Evolutionary conservation across 352 stramenopile species (phyloP).

Genomic region (Pythium volutum): DNA sequence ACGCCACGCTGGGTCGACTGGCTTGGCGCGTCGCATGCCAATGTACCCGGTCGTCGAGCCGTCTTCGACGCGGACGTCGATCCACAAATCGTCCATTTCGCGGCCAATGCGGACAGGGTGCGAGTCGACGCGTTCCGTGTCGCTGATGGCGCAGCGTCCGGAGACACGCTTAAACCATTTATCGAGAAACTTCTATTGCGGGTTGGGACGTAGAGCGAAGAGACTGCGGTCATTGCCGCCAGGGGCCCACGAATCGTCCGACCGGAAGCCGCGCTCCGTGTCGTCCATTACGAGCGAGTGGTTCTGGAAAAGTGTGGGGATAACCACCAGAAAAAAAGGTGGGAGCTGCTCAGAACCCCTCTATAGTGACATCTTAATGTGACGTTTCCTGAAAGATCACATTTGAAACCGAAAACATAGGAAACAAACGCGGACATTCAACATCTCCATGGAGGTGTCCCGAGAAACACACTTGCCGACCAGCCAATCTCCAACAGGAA

Average conservation of each 20-base stretch:
- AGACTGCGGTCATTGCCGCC: background rate
- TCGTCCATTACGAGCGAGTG: too few species aligned
- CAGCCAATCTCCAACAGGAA: too few species aligned
- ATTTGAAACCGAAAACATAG: too few species aligned
- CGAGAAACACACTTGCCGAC: too few species aligned
- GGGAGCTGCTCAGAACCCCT: too few species aligned
- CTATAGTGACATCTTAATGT: too few species aligned
- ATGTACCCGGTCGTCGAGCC: background rate
- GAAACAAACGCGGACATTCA: too few species aligned
- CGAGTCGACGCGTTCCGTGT: background rate
- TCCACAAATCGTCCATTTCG: slow-evolving; percentile 5
- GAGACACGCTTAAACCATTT: background rate
- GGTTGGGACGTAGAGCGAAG: background rate
- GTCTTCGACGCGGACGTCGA: slow-evolving; percentile 8
- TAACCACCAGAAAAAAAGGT: too few species aligned
- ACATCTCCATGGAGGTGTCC: too few species aligned
- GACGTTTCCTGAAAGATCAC: too few species aligned
- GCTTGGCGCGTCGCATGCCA: background rate
- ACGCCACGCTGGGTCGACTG: background rate
- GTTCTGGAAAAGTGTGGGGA: too few species aligned
- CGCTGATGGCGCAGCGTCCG: background rate
- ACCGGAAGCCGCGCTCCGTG: background rate
- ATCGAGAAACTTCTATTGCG: background rate
- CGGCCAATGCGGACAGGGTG: slow-evolving; percentile 3
- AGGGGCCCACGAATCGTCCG: background rate